These are phyloP conservation scores for Geosmithia morbida DNA, from an alignment of 2,329 filamentous ascomycete genomes.

Conservation along the genomic window DNA sequence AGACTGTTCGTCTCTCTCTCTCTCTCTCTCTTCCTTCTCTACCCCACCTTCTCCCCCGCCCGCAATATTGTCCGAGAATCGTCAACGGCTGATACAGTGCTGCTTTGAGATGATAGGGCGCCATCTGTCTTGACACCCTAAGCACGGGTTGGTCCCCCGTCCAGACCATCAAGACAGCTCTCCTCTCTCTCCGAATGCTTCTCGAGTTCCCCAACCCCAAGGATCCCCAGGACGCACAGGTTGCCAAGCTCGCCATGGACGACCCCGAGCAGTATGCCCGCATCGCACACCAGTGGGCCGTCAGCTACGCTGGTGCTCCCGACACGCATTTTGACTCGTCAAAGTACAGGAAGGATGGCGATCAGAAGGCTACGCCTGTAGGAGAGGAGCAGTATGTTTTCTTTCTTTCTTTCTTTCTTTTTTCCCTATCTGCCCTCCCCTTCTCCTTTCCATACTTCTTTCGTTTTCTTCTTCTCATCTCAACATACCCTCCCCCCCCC, in stretches of 20 bases:
- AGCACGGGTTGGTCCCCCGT: constrained; percentile 88
- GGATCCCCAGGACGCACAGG: constrained; percentile 92
- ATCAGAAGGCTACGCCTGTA: not conserved
- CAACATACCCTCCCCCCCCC: not conserved
- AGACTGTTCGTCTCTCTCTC: constrained; percentile 50
- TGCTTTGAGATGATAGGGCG: no score
- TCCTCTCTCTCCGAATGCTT: constrained; percentile 85
- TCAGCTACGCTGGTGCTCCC: constrained; percentile 68
- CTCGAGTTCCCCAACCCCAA: constrained; percentile 90
- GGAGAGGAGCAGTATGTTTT: not conserved
- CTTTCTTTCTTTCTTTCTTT: not conserved
- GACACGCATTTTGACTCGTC: constrained; percentile 19
- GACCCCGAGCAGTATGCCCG: constrained; percentile 66
- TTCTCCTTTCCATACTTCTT: not conserved
- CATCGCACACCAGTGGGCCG: constrained; percentile 82
- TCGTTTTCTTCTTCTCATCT: not conserved
- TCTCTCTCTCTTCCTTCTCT: no score
- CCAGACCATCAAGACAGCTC: constrained; percentile 86
- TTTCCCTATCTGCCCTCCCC: not conserved
- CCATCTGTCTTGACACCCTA: constrained; percentile 91
- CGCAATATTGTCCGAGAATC: no score
- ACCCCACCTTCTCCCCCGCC: not conserved
- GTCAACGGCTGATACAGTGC: no score
- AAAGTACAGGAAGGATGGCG: constrained; percentile 15
- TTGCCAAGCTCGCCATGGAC: constrained; percentile 76